Evolutionary conservation across 1,284 basidiomycete species (phyloP).

Genomic region (Hymenochaete sp.): DNA sequence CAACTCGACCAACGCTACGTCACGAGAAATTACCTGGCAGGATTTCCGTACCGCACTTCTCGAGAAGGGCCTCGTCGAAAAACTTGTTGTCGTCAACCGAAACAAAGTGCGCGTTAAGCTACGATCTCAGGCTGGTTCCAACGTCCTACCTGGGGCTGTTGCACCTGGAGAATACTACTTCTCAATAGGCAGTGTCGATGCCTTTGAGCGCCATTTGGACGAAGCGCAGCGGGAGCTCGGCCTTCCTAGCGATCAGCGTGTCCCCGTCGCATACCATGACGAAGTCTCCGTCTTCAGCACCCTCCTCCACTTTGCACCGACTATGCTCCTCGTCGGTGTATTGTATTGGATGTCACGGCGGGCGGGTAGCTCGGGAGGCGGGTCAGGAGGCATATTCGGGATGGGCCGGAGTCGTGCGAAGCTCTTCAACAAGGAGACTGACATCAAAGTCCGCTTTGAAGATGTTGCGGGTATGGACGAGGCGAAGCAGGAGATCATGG

Average conservation of each 20-base stretch:
- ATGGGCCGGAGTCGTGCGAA: slow-evolving; percentile 95
- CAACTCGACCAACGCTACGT: slow-evolving; percentile 46
- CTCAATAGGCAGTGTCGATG: slow-evolving; percentile 96
- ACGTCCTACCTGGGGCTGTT: slow-evolving; percentile 53
- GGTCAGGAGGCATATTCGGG: slow-evolving; percentile 89
- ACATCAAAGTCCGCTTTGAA: slow-evolving; percentile 88
- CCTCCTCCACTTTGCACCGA: slow-evolving; percentile 89
- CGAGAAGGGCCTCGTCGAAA: slow-evolving; percentile 94
- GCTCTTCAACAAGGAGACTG: slow-evolving; percentile 96
- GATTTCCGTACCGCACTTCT: slow-evolving; percentile 95
- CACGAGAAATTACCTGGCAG: slow-evolving; percentile 96
- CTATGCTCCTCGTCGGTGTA: slow-evolving; percentile 83
- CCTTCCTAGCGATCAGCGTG: slow-evolving; percentile 86
- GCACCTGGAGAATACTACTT: slow-evolving; percentile 77
- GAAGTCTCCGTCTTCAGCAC: slow-evolving; percentile 83
- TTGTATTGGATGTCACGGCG: slow-evolving; percentile 86
- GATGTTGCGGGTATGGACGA: slow-evolving; percentile 99
- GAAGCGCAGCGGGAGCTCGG: slow-evolving; percentile 89
- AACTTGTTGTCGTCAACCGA: slow-evolving; percentile 89
- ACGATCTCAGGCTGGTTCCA: slow-evolving; percentile 76
- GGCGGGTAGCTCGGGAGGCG: slow-evolving; percentile 55
- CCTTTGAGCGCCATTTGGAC: slow-evolving; percentile 91
- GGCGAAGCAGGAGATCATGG: slow-evolving; percentile 99
- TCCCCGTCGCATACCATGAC: slow-evolving; percentile 95
- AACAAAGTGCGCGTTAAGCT: slow-evolving; percentile 82